Evolutionary conservation across 352 stramenopile genomes (phyloP), one percentile per base, ranked within the genome.

Genomic region (Phytophthora foliorum): DNA sequence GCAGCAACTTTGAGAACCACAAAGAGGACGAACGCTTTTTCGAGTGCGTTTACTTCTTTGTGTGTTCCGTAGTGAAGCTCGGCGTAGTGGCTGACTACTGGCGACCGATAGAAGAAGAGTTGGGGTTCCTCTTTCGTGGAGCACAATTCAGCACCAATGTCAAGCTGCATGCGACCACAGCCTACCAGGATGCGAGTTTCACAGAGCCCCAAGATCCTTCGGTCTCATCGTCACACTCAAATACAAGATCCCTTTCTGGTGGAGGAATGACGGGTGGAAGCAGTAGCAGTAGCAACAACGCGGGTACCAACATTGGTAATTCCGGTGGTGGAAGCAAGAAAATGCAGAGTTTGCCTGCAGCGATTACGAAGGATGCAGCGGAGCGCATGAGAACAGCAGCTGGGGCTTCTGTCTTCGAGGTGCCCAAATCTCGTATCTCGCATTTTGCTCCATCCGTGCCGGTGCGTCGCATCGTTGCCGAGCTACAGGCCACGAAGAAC

Each of bases 11-110:
- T 55, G 86, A 94, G 71, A 87, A 88, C 49, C 83, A 93, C 70
- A 92, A 92, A 61, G 82, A 95, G 45, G 87, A 95, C 76, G 78
- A 92, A 58, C 76, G 70, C 41, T 92, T 93, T 67, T 93, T 95
- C 55, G 87, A 95, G 65, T 88, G 80, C 50, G 68, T 95, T 59
- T 93, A 92, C 59, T 93, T 88, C 57, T 93, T 93, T 59, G 73
- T 91, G 24, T 92, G 82, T 51, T 81, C 85, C 0, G 82, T 92
- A 14, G 81, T 85, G 41, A 93, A 95, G 56, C 71, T 92, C 31
- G 76, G 78, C n/a, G 72, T 93, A 11, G 58, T 74, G 13, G 42
- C 59, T 16, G 80, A 88, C 16, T 72, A 86, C 57, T 95, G 85
- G 87, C 63, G 69, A 8, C 50, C 62, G 8, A 77, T 93, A 41